phyloP scores from a whole-genome alignment of 177 flowering plant species.

The Telopea speciosissima region DNA sequence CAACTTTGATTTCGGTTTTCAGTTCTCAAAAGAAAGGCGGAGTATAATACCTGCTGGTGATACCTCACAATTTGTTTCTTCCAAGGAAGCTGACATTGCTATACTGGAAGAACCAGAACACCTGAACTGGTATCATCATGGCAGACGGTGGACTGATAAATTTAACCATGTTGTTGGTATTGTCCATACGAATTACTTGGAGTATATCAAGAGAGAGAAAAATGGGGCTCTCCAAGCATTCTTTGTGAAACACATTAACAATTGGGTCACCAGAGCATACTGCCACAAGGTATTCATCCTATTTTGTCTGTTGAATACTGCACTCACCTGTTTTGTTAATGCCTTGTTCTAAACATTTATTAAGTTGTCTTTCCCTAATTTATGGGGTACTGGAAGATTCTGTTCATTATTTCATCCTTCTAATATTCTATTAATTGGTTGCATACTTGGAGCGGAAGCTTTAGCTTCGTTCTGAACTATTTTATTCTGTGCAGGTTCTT shows the following conservation, averaged over 20 bases:
- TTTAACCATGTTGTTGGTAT: conserved; percentile 97
- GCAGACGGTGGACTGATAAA: conserved; percentile 97
- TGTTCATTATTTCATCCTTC: neutral
- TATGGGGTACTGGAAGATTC: neutral
- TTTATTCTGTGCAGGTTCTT: conserved; percentile 55
- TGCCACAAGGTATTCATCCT: conserved; percentile 71
- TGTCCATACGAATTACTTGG: conserved; percentile 96
- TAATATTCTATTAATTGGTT: neutral
- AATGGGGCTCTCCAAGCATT: conserved; percentile 96
- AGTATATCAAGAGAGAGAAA: conserved; percentile 96
- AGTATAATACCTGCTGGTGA: conserved; percentile 98
- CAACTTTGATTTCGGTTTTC: conserved; percentile 8
- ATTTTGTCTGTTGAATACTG: neutral
- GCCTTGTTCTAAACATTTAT: too few relatives aligned
- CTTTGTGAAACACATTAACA: conserved; percentile 93
- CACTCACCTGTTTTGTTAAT: neutral
- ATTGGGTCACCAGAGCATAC: conserved; percentile 80
- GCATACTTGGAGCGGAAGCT: neutral
- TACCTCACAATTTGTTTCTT: conserved; percentile 85
- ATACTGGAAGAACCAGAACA: conserved; percentile 99
- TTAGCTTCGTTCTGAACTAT: neutral
- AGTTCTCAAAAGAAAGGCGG: conserved; percentile 89
- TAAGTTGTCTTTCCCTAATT: neutral
- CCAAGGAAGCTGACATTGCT: conserved; percentile 97
- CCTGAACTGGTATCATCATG: conserved; percentile 98